phyloP scores from a whole-genome alignment of 2,329 filamentous ascomycete genomes.

The Cladosporium austrohemisphaericum region DNA sequence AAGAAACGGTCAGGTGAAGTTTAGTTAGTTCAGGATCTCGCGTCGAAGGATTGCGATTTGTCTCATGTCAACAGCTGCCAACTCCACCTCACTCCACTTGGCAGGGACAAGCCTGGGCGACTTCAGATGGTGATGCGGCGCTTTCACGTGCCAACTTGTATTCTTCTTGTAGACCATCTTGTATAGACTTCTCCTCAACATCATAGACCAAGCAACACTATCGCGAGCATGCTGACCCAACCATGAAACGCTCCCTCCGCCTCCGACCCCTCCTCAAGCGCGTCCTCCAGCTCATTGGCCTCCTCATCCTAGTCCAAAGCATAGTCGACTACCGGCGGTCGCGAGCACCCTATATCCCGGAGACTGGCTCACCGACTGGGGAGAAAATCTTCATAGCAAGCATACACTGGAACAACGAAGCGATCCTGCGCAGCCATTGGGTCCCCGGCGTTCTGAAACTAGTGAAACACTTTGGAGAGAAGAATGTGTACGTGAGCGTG shows the following conservation, averaged over 20 bases:
- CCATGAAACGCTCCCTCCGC: slow-evolving; percentile 9
- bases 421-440: slow-evolving; percentile 60
- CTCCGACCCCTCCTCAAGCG: slow-evolving; percentile 9
- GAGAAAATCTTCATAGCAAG: slow-evolving; percentile 61
- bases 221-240: too few relatives aligned
- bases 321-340: slow-evolving; percentile 11
- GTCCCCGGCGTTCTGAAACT: slow-evolving; percentile 57
- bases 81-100: background rate
- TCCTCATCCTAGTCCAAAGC: slow-evolving; percentile 8
- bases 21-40: too few relatives aligned
- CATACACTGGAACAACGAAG: slow-evolving; percentile 65
- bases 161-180: background rate
- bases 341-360: background rate
- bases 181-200: too few relatives aligned
- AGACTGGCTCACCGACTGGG: background rate
- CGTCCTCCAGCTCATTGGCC: slow-evolving; percentile 5
- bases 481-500: slow-evolving; percentile 66
- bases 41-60: slow-evolving; percentile 1
- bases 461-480: slow-evolving; percentile 53
- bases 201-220: too few relatives aligned
- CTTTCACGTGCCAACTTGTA: background rate
- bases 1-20: background rate
- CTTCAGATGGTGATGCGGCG: background rate
- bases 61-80: background rate
- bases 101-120: background rate